Percentiles rank a stretch among this genome's conserved stretches.
phyloP scores from a whole-genome alignment of 352 stramenopile genomes.

The Pythium graminicola region DNA sequence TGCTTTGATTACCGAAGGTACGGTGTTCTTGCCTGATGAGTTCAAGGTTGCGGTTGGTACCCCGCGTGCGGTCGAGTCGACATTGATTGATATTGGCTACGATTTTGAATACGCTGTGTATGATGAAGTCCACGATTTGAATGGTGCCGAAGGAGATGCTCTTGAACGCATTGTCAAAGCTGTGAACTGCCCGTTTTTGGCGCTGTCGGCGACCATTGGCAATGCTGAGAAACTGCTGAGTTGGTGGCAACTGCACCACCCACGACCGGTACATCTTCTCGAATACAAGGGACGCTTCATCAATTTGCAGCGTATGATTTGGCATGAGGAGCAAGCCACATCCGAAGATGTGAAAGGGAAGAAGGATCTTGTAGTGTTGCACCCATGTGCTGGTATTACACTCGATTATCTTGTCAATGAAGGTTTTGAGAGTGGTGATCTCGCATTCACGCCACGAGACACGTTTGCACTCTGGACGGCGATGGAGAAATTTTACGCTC shows the following conservation, averaged over 20 bases:
- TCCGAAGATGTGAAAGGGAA: conserved; percentile 27
- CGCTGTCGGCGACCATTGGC: conserved; percentile 97
- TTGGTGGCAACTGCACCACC: conserved; percentile 93
- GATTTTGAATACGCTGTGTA: conserved; percentile 98
- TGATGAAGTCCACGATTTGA: conserved; percentile 98
- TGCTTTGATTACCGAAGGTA: conserved; percentile 92
- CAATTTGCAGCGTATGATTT: conserved; percentile 97
- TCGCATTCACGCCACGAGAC: conserved; percentile 95
- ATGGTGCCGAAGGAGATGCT: conserved; percentile 94
- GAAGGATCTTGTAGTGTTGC: conserved; percentile 67
- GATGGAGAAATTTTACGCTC: conserved; percentile 68
- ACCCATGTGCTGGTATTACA: conserved; percentile 79
- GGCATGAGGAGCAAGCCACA: conserved; percentile 55
- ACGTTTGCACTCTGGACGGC: conserved; percentile 94
- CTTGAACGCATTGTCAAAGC: conserved; percentile 95
- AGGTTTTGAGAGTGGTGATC: conserved; percentile 71
- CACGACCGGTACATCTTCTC: conserved; percentile 84
- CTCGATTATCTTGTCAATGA: conserved; percentile 81
- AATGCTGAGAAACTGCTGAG: conserved; percentile 91
- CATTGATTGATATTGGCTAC: conserved; percentile 83
- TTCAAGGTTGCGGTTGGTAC: conserved; percentile 95
- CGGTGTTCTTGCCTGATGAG: conserved; percentile 68
- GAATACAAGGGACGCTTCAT: conserved; percentile 98
- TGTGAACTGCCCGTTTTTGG: conserved; percentile 94
- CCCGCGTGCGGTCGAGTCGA: conserved; percentile 91